Evolutionary conservation across 768 basidiomycete species (phyloP), one percentile per base, ranked within the genome.

Genomic region (Austroboletus festivus): DNA sequence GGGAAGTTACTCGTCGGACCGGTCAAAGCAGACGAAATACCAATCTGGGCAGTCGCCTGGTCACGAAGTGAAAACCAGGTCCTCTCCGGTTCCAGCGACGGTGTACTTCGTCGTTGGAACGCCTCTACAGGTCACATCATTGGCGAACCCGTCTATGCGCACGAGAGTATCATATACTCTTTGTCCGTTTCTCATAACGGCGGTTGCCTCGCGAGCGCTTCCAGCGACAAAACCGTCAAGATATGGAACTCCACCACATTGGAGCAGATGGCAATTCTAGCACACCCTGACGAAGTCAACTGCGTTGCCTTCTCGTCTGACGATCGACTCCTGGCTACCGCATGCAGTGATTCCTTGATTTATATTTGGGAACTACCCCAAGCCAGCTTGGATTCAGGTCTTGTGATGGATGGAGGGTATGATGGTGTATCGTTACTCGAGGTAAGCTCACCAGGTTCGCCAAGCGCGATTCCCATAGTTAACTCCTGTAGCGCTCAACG

Each of bases 361-460:
- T 64, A 67, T 42, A 38, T 67, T 18, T 67, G 68, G 65, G 68
- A 67, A 42, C 12, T 56, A 21, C 62, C 62, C 10, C 60, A 62
- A 42, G 47, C 62, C 18, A 62, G 60, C 49, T 38, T 63, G 54
- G 62, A 63, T 42, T 65, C 63, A 42, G 62, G 62, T 40, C 52
- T 65, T 9, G 62, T 38, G 48, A 64, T 63, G 24, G 61, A 64
- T 30, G 51, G 39, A 43, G 55, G 46, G 23, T 46, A 12, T 37
- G 61, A 63, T 30, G 59, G 56, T 26, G 47, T 40, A 45, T 62
- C 60, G 28, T 38, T 63, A 4, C 62, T 63, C 19, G 54, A 63
- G 57, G 62, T 62, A 34, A 48, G 63, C 24, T 48, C 42, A 35
- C 49, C 45, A 4, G 24, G 31, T 50, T 24, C 12, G 11, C 23